Evolutionary conservation across 768 basidiomycete species (phyloP).

Genomic region (Pleurotus giganteus): DNA sequence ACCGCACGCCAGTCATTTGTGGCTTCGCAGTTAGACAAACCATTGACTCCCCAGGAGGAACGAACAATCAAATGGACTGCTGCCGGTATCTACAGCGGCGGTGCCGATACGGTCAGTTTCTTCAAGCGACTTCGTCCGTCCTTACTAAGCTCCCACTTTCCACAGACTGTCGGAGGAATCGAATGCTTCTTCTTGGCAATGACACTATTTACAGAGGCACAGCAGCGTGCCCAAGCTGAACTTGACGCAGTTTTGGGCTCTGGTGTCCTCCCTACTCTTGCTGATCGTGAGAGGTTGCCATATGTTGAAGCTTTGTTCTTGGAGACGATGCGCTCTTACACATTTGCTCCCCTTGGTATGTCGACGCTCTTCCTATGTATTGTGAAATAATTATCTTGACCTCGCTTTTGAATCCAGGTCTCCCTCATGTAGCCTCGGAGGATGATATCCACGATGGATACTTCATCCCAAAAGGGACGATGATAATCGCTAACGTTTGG

Average conservation of each 20-base stretch:
- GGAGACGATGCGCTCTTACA: constrained; percentile 55
- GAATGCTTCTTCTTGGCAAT: constrained; percentile 64
- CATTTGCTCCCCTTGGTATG: constrained; percentile 42
- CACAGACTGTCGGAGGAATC: constrained; percentile 58
- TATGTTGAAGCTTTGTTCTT: constrained; percentile 61
- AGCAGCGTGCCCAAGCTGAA: constrained; percentile 59
- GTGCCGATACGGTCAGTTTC: constrained; percentile 50
- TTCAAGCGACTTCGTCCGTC: neutral
- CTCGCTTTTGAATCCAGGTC: constrained; percentile 28
- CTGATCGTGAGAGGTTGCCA: constrained; percentile 55
- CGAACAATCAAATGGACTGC: constrained; percentile 65
- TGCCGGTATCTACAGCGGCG: constrained; percentile 56
- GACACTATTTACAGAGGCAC: constrained; percentile 51
- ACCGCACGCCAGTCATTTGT: constrained; percentile 57
- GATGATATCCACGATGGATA: constrained; percentile 31
- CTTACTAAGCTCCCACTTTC: constrained; percentile 10
- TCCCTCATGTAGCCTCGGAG: constrained; percentile 53
- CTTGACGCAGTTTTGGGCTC: constrained; percentile 57
- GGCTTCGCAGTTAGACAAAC: constrained; percentile 53
- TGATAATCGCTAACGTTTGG: constrained; percentile 9
- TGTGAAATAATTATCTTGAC: neutral
- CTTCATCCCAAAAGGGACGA: constrained; percentile 11
- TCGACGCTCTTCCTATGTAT: neutral
- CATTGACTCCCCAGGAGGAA: constrained; percentile 53
- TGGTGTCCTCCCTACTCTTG: constrained; percentile 58